Evolutionary conservation across 805 yeast species (phyloP), one percentile per base, ranked within the genome.

Genomic region (Candida coquimbonensis): DNA sequence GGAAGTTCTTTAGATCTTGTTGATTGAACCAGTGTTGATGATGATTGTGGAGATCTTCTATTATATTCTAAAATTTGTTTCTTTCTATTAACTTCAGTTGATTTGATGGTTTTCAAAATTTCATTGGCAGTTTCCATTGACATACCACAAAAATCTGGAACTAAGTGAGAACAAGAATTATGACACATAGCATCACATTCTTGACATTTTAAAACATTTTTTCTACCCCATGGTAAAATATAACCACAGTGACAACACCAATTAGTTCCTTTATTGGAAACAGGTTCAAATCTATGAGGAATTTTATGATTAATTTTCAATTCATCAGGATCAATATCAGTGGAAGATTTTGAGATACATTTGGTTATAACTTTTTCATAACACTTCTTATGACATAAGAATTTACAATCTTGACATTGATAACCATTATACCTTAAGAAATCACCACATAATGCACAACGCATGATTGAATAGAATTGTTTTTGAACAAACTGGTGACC

Each of bases 181-280:
- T 93, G 99, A 58, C 96, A 91, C 83, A 91, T 87, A 19, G 89
- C 80, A 29, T 95, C 95, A 79, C 99, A 93, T 54, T 86, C 93
- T 5, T 84, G 70, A 73, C 99, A 91, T 63, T 88, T 93, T 43
- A 96, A 76, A 11, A 90, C 95, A 56, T 87, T 89, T 64, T 88
- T 89, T 59, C 83, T 80, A 44, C 98, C 96, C 84, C 96, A 83
- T 16, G 99, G 98, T 51, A 93, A 73, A 43, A 93, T 81, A 61
- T 88, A 88, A 50, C 99, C 99, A 75, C 99, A 93, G 63, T 93
- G 99, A 57, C 98, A 93, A 68, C 99, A 93, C 99, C 99, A 93
- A 61, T 91, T 90, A 3, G 99, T 95, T 57, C 96, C 95, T 66
- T 89, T 82, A 60, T 93, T 93, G 16, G 93, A 77, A 26, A 81